phyloP scores from a whole-genome alignment of 129 eudicot genomes.

The Lactuca saligna region DNA sequence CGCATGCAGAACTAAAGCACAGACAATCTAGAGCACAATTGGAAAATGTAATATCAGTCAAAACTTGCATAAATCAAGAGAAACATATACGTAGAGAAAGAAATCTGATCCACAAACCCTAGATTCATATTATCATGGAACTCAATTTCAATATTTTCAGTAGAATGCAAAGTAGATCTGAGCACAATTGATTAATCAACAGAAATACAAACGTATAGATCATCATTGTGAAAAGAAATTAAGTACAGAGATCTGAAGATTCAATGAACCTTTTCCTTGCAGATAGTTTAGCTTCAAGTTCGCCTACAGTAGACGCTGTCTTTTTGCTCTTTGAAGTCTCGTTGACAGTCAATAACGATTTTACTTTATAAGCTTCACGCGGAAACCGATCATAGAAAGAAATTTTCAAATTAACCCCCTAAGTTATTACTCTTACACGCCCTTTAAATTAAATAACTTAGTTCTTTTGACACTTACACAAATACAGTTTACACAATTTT shows the following conservation, averaged over 20 bases:
- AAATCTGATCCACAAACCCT: constrained; percentile 27
- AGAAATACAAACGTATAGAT: constrained; percentile 7
- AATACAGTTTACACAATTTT: too few species aligned
- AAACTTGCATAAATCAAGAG: constrained; percentile 2
- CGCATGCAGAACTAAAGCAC: not conserved
- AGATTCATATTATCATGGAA: constrained; percentile 15
- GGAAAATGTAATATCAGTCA: constrained; percentile 5
- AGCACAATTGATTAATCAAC: constrained; percentile 6
- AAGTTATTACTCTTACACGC: not conserved
- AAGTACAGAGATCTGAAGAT: constrained; percentile 13
- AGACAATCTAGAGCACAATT: constrained; percentile 11
- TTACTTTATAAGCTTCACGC: constrained; percentile 18
- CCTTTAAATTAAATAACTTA: not conserved
- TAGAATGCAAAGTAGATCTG: constrained; percentile 21
- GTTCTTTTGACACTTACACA: not conserved
- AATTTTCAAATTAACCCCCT: not conserved
- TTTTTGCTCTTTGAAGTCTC: constrained; percentile 19
- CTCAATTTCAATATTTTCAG: not conserved
- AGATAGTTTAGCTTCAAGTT: constrained; percentile 22
- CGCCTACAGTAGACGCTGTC: constrained; percentile 23
- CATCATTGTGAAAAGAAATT: constrained; percentile 6
- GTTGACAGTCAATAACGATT: constrained; percentile 25
- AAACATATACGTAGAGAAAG: not conserved
- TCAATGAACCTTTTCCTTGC: constrained; percentile 13
- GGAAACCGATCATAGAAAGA: constrained; percentile 6